A percentile compares a stretch with the other conserved stretches of the same genome.
Evolutionary conservation across 306 rosid genomes (phyloP).

Genomic region (Medicago arabica): DNA sequence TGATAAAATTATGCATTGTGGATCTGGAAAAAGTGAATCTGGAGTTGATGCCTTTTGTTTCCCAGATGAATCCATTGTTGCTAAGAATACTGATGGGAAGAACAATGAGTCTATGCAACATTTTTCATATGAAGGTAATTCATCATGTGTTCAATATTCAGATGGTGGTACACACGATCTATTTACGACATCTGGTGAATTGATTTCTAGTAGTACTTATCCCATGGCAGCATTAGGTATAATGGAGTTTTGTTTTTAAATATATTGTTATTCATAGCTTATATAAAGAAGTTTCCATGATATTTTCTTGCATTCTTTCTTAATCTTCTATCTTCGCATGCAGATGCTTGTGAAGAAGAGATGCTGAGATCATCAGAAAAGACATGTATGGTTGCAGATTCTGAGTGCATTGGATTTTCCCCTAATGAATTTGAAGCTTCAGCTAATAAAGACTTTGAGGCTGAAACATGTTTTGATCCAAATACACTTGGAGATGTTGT

Average conservation of each 20-base stretch:
- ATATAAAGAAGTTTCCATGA: neutral
- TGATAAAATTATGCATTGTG: no score
- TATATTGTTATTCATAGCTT: neutral
- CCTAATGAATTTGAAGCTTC: conserved; percentile 18
- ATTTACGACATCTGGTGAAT: no score
- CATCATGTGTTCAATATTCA: no score
- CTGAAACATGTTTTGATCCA: conserved; percentile 14
- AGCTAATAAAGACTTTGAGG: neutral
- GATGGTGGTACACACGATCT: neutral
- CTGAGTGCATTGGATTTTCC: conserved; percentile 2
- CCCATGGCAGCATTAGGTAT: conserved; percentile 23
- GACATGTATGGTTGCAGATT: conserved; percentile 5
- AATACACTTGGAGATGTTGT: conserved; percentile 18
- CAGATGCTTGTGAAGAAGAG: conserved; percentile 21
- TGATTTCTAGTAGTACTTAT: neutral
- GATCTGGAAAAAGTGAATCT: no score
- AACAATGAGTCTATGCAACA: neutral
- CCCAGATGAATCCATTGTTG: no score
- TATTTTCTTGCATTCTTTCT: neutral
- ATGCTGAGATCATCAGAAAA: conserved; percentile 7
- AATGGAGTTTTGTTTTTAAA: neutral
- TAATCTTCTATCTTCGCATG: neutral
- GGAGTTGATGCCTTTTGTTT: no score
- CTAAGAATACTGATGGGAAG: neutral
- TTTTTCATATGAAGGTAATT: no score